Conservation (phyloP, 306 rosid genomes). For the Vigna trinervia region DNA sequence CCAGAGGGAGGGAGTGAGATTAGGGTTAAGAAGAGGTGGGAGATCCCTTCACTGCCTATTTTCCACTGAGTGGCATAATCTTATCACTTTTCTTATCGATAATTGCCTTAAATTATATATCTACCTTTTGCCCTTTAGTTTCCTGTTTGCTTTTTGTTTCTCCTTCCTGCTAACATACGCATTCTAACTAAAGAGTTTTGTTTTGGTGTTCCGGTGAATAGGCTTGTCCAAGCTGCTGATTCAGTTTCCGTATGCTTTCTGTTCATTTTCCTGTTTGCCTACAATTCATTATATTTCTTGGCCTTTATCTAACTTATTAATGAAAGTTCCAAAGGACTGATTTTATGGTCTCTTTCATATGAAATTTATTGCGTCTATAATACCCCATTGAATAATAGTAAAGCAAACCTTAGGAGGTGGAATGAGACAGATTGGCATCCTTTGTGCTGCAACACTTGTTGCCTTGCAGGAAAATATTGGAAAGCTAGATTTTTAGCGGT, state of each 20-base stretch:
- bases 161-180: not conserved
- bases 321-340: constrained; percentile 1
- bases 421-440: constrained; percentile 90
- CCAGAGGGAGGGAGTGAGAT: constrained; percentile 56
- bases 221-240: constrained; percentile 94
- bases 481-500: constrained; percentile 83
- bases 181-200: constrained; percentile 5
- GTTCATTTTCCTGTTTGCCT: constrained; percentile 45
- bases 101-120: not conserved
- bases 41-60: constrained; percentile 38
- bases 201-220: constrained; percentile 80
- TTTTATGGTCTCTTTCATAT: constrained; percentile 16
- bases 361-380: constrained; percentile 11
- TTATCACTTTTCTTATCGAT: constrained; percentile 7
- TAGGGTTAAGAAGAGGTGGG: constrained; percentile 48
- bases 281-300: constrained; percentile 51
- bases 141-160: constrained; percentile 3
- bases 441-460: constrained; percentile 86
- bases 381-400: not conserved
- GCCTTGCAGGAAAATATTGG: constrained; percentile 73
- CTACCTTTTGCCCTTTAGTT: constrained; percentile 4
- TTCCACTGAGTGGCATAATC: not conserved
- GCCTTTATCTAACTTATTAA: constrained; percentile 3
- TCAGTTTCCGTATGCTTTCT: constrained; percentile 61
- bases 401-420: constrained; percentile 82